Conservation (phyloP, 306 rosid genomes). For the Bauhinia variegata region DNA sequence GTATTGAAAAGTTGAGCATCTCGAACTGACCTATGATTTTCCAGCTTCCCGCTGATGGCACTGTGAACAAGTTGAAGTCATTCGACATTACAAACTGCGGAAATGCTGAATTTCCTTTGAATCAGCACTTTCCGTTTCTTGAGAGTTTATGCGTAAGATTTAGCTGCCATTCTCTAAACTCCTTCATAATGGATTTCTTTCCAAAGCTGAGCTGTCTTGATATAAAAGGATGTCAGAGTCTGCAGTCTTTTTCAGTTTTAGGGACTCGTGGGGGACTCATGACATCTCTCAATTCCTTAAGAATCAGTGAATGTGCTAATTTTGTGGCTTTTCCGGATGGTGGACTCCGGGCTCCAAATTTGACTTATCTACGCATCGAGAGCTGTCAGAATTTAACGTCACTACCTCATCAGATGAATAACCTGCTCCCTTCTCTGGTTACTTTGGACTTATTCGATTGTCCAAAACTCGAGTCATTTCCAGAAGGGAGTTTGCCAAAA, state of each 20-base stretch:
- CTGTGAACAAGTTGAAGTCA: neutral
- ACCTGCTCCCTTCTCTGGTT: conserved; percentile 27
- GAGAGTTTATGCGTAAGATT: conserved; percentile 3
- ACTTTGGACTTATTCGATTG: conserved; percentile 4
- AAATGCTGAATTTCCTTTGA: conserved; percentile 1
- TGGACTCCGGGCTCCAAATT: conserved; percentile 10
- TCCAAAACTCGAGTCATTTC: conserved; percentile 33
- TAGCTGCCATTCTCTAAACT: conserved; percentile 16
- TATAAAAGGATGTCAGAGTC: conserved; percentile 14
- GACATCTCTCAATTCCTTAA: neutral
- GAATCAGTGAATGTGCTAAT: conserved; percentile 7
- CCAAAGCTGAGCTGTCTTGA: neutral
- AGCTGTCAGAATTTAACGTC: conserved; percentile 13
- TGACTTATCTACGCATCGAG: neutral
- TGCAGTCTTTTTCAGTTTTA: conserved; percentile 9
- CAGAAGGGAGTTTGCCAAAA: conserved; percentile 32
- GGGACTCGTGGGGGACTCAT: neutral
- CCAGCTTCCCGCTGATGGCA: neutral
- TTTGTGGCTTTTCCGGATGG: conserved; percentile 17
- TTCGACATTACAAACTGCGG: neutral
- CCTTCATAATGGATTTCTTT: neutral
- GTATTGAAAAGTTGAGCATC: neutral
- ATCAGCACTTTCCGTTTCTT: conserved; percentile 1
- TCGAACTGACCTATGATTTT: neutral
- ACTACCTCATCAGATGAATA: conserved; percentile 12